Conservation (phyloP, 441 rosid genomes). For the Metrosideros polymorpha region DNA sequence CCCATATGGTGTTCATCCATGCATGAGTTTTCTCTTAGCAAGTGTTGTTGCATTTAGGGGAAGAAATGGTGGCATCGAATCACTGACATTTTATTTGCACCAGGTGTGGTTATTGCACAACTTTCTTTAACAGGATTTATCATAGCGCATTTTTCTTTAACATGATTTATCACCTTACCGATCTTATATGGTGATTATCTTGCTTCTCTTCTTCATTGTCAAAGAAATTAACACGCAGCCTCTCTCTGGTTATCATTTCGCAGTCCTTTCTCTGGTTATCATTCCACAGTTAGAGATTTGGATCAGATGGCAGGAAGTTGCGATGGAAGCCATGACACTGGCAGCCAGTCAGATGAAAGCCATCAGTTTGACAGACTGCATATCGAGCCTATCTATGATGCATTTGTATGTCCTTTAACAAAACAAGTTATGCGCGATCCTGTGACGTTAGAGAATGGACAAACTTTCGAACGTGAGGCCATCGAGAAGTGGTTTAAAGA, state of each 20-base stretch:
- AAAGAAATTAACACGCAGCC: background rate
- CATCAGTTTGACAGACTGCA: conserved; percentile 52
- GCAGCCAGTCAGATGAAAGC: conserved; percentile 79
- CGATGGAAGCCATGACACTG: conserved; percentile 56
- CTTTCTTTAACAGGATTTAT: background rate
- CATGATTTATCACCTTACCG: background rate
- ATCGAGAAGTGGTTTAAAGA: conserved; percentile 84
- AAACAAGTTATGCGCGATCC: conserved; percentile 83
- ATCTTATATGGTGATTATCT: background rate
- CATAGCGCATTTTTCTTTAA: no score
- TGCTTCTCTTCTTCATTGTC: background rate
- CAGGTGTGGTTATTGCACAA: background rate
- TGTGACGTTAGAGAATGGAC: conserved; percentile 77
- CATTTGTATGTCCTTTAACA: conserved; percentile 89
- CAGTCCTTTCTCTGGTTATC: background rate
- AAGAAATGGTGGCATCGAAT: background rate
- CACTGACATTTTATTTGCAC: background rate
- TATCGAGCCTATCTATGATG: conserved; percentile 76
- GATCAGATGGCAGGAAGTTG: conserved; percentile 50
- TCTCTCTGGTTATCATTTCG: background rate
- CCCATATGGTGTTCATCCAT: background rate
- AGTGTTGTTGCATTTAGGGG: background rate
- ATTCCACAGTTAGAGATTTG: background rate
- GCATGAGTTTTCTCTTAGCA: background rate
- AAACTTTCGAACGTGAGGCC: conserved; percentile 88